These are phyloP conservation scores for Sesbania bispinosa DNA, from an alignment of 306 rosid genomes.

Conservation along the genomic window DNA sequence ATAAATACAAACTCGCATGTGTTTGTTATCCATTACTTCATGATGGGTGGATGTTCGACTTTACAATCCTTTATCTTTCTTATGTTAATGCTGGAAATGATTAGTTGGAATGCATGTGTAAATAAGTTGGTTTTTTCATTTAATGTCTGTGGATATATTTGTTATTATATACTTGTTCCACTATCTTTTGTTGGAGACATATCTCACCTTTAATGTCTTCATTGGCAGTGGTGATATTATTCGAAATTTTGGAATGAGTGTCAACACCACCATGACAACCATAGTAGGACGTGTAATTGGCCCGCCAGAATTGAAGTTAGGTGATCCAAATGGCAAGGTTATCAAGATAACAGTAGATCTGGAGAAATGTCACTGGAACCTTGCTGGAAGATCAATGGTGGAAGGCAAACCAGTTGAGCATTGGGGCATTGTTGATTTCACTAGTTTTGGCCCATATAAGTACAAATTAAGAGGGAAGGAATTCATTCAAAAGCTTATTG, in stretches of 20 bases:
- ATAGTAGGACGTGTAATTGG: constrained; percentile 60
- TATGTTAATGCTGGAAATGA: background rate
- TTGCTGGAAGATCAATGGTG: constrained; percentile 54
- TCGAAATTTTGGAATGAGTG: constrained; percentile 60
- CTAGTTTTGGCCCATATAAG: background rate
- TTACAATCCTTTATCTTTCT: background rate
- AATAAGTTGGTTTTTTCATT: background rate
- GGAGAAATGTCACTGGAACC: constrained; percentile 73
- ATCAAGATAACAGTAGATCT: constrained; percentile 41
- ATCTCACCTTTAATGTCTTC: constrained; percentile 1
- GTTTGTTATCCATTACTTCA: background rate
- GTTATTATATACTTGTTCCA: background rate
- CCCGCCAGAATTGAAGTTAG: constrained; percentile 65
- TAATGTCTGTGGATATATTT: background rate
- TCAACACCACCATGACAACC: constrained; percentile 49
- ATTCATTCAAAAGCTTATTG: constrained; percentile 46
- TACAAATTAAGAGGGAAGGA: constrained; percentile 19
- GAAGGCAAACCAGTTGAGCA: constrained; percentile 51
- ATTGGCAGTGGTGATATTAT: constrained; percentile 52
- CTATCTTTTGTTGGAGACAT: background rate
- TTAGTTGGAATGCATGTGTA: background rate
- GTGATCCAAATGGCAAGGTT: constrained; percentile 46
- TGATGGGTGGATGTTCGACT: background rate
- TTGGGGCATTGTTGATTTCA: constrained; percentile 69
- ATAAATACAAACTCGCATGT: background rate